These are phyloP conservation scores for Myriosclerotinia scirpicola DNA, from an alignment of 2,329 filamentous ascomycete genomes.

Conservation along the genomic window DNA sequence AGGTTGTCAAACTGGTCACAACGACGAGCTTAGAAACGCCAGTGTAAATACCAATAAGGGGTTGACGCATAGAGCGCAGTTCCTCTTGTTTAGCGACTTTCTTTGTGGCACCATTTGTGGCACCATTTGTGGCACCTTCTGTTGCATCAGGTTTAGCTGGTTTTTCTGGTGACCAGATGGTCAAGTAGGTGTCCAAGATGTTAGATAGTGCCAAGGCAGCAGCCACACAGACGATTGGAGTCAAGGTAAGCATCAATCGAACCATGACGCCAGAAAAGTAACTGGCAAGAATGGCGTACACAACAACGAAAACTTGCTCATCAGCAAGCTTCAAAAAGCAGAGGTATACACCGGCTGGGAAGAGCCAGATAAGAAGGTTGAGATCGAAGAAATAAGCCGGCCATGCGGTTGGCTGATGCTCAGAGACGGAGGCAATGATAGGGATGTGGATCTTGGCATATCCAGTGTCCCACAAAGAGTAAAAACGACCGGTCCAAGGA, in stretches of 20 bases:
- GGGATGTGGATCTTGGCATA: conserved; percentile 99
- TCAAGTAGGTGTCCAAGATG: conserved; percentile 84
- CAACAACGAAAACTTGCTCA: conserved; percentile 96
- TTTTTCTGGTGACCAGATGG: conserved; percentile 60
- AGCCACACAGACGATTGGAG: conserved; percentile 92
- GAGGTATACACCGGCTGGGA: conserved; percentile 97
- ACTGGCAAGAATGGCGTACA: conserved; percentile 93
- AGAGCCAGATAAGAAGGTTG: conserved; percentile 98
- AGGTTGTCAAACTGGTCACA: conserved; percentile 69
- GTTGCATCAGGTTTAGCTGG: conserved; percentile 47
- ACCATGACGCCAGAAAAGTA: conserved; percentile 99
- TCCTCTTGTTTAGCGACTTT: conserved; percentile 54
- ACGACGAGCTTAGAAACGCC: conserved; percentile 77
- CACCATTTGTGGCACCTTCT: conserved; percentile 41
- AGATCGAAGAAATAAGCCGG: conserved; percentile 99
- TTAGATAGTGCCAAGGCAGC: conserved; percentile 85
- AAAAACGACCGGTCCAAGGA: conserved; percentile 97
- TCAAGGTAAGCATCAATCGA: conserved; percentile 95
- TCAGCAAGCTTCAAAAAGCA: conserved; percentile 93
- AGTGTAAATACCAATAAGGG: conserved; percentile 81
- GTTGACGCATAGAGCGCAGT: conserved; percentile 69
- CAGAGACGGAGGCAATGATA: conserved; percentile 98
- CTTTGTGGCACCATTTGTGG: conserved; percentile 46
- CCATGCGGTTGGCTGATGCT: conserved; percentile 99
- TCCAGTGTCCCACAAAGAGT: conserved; percentile 97